Evolutionary conservation across 2,329 filamentous ascomycete genomes (phyloP), one percentile per base, ranked within the genome.

Genomic region (Paraconiothyrium sp.): DNA sequence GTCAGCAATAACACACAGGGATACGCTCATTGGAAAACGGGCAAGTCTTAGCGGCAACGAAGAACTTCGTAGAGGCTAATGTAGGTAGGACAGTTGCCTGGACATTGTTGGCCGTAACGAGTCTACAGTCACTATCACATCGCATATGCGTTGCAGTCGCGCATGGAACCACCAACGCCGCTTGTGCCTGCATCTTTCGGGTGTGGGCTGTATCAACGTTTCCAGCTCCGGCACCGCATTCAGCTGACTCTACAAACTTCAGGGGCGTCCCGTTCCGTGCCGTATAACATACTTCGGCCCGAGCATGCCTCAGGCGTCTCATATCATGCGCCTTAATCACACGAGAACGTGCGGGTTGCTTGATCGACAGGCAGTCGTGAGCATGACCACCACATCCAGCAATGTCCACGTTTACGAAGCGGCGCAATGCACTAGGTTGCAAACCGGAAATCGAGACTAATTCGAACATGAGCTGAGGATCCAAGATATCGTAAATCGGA

Each of bases 401-500:
- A 14, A 16, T 16, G 2, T 41, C 5, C 22, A 48, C 22, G 14
- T 48, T 48, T 32, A 32, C 46, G 14, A 30, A 30, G 24, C 24
- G 46, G 24, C 14, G 24, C 2, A 48, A 27, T n/a, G 24, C 14
- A 11, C n/a, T 49, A 57, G 20, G 46, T 51, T n/a, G 56, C 56
- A 32, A 58, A 58, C 14, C 56, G 56, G 37, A 58, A 58, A 22
- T 51, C 56, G 43, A 58, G 56, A 6, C 56, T 51, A 34, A 14
- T 13, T 13, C 32, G 16, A 20, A 2, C n/a, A 1, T 39, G 14
- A 58, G 47, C 34, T 16, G 24, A 13, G 20, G 22, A 30, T 7
- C 10, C 71, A 62, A n/a, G 11, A 58, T 75, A 76, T 54, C 72
- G 32, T 30, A 30, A 4, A 20, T 2, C 20, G n/a, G 46, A 10